Base-by-base conservation (phyloP, 2,329 filamentous ascomycete species). In the Lachnellula subtilissima region DNA sequence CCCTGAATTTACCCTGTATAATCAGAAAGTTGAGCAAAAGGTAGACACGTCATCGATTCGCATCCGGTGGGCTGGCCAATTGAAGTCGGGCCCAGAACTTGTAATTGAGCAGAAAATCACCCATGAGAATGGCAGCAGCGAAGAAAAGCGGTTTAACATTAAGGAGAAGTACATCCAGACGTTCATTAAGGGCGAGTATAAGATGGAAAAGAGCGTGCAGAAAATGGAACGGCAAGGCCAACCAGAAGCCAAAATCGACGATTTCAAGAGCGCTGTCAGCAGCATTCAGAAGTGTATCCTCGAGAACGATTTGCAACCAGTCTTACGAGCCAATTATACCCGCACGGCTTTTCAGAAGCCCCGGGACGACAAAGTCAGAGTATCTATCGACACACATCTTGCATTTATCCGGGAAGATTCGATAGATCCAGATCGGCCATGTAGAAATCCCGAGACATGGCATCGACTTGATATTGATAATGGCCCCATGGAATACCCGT, bases 261-360 rank as follows among this genome's bases (percentile, higher is more conserved):
- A 79, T 23, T 86, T 95, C 69, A 87, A 87, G 71, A 77, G 78
- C 37, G 87, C 88, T 2, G 88, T 93, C 15, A 77, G 85, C 48
- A 83, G 86, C 58, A 89, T 97, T 42, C 91, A 96, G 70, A 76
- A 79, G 1, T 93, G 96, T 66, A 85, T 97, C 70, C 82, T 84
- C 67, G 80, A 88, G 48, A 84, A 89, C 67, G 81, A 88, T 54
- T 78, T 99, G 15, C 84, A 93, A 69, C 94, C 94, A 5, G 82
- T 96, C 35, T 73, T 99, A 52, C 85, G 94, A 50, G 94, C 94
- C 60, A 96, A 96, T 74, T 97, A 97, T 71, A 89, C 86, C 40
- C 88, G 94, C 60, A 96, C 91, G 1, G 94, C 94, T 1, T 99
- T 97, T 76, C 94, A 99, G 73, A 96, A 96, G 63, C 94, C 94